Percentiles rank a stretch among this genome's conserved stretches.
Conservation (phyloP, 2,329 filamentous ascomycete species). For the Ceratocystis ficicola region DNA sequence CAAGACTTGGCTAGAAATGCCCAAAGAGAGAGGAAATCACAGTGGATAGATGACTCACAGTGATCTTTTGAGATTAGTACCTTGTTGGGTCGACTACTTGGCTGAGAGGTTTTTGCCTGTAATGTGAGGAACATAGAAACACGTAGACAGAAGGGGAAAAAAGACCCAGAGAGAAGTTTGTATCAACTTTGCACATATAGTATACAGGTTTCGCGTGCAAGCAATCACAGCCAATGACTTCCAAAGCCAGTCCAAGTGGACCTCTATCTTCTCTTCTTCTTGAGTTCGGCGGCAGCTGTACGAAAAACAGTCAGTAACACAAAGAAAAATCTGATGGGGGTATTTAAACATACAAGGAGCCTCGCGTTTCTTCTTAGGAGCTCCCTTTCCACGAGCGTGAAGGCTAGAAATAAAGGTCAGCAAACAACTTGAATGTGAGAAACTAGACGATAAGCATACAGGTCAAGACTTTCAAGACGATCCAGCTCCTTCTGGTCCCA, state of each 20-base stretch:
- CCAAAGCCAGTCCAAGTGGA: conserved; percentile 8
- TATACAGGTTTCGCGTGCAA: conserved; percentile 4
- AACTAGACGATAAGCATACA: conserved; percentile 34
- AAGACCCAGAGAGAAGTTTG: background rate
- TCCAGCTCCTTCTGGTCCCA: conserved; percentile 69
- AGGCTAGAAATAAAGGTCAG: conserved; percentile 29
- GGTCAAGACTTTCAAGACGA: conserved; percentile 60
- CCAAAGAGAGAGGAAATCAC: background rate
- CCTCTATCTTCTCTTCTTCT: conserved; percentile 25
- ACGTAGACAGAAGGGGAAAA: background rate
- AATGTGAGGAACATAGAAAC: background rate
- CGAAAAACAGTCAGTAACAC: conserved; percentile 10
- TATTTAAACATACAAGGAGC: conserved; percentile 29
- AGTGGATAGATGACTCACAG: background rate
- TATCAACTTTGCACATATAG: conserved; percentile 1
- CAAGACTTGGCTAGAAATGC: background rate
- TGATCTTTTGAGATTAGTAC: background rate
- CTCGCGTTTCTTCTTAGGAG: conserved; percentile 75
- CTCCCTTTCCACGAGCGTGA: conserved; percentile 71
- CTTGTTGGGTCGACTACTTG: background rate
- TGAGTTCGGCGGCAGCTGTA: conserved; percentile 20
- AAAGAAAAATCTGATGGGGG: background rate
- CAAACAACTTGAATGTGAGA: background rate
- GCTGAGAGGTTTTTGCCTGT: background rate
- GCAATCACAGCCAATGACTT: conserved; percentile 17